Evolutionary conservation across 306 rosid species (phyloP).

Genomic region (Prosopis cineraria): DNA sequence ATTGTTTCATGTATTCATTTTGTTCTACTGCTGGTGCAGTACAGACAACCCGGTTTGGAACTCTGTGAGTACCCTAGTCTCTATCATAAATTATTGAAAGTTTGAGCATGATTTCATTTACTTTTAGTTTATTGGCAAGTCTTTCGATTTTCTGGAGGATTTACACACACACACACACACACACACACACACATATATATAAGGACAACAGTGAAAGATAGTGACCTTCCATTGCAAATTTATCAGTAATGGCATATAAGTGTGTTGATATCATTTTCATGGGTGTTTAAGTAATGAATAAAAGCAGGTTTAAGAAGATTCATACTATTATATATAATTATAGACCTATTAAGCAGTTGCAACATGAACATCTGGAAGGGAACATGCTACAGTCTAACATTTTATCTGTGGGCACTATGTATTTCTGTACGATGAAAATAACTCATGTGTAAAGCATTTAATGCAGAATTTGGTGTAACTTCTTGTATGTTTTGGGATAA

Average conservation of each 20-base stretch:
- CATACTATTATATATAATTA: not conserved
- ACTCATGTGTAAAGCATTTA: not conserved
- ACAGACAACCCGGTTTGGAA: conserved; percentile 88
- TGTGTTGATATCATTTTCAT: not conserved
- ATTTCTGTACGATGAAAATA: conserved; percentile 17
- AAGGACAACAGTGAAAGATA: not conserved
- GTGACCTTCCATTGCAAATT: not conserved
- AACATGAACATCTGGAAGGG: not conserved
- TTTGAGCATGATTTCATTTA: not conserved
- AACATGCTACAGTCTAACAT: too few species aligned
- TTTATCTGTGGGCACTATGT: not conserved
- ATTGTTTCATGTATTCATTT: conserved; percentile 35
- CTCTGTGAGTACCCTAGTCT: conserved; percentile 69
- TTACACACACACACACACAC: too few species aligned
- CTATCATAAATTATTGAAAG: not conserved
- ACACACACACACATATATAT: not conserved
- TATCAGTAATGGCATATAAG: too few species aligned
- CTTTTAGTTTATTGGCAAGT: not conserved
- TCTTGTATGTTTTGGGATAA: not conserved
- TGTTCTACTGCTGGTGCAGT: conserved; percentile 58
- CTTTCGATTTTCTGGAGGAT: not conserved
- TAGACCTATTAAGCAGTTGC: conserved; percentile 1
- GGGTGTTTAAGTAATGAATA: not conserved
- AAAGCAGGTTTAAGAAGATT: conserved; percentile 1
- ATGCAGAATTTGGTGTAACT: not conserved